Conservation (phyloP, 192 early-diverging fungal species). For the Coemansia erecta region DNA sequence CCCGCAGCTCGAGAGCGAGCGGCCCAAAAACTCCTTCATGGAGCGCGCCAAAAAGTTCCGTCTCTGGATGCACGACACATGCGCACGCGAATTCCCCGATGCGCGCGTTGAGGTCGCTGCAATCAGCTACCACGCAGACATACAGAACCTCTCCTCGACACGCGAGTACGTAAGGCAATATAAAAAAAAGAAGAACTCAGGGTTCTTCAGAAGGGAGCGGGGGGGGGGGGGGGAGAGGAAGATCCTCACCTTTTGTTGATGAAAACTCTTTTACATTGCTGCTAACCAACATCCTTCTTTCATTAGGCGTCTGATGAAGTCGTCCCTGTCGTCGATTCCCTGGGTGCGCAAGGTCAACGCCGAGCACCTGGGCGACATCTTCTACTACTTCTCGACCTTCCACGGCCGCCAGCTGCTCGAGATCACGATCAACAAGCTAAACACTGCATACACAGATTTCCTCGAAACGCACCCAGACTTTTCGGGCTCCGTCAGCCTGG, state of each 20-base stretch:
- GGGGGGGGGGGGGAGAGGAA: too few species aligned
- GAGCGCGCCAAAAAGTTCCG: slow-evolving; percentile 30
- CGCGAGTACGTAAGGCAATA: slow-evolving; percentile 27
- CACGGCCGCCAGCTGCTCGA: slow-evolving; percentile 55
- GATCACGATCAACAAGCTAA: slow-evolving; percentile 57
- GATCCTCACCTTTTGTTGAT: too few species aligned
- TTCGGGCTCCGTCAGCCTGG: slow-evolving; percentile 58
- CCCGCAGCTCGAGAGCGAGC: slow-evolving; percentile 35
- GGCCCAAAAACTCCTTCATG: slow-evolving; percentile 38
- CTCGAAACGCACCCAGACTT: slow-evolving; percentile 60
- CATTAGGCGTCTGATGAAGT: slow-evolving; percentile 28
- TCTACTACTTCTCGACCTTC: slow-evolving; percentile 45
- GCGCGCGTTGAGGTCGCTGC: slow-evolving; percentile 21
- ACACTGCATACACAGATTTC: slow-evolving; percentile 58
- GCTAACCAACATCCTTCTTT: too few species aligned
- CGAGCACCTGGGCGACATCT: slow-evolving; percentile 47
- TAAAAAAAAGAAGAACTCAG: slow-evolving; percentile 24
- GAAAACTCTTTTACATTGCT: too few species aligned
- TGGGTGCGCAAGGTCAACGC: slow-evolving; percentile 50
- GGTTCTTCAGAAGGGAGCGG: too few species aligned
- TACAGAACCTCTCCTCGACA: slow-evolving; percentile 31
- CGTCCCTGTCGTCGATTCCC: slow-evolving; percentile 49
- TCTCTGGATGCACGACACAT: slow-evolving; percentile 16
- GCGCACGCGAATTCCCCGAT: slow-evolving; percentile 24
- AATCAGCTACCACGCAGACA: slow-evolving; percentile 36